Evolutionary conservation across 805 yeast species (phyloP).

Genomic region (Wickerhamomyces alni): DNA sequence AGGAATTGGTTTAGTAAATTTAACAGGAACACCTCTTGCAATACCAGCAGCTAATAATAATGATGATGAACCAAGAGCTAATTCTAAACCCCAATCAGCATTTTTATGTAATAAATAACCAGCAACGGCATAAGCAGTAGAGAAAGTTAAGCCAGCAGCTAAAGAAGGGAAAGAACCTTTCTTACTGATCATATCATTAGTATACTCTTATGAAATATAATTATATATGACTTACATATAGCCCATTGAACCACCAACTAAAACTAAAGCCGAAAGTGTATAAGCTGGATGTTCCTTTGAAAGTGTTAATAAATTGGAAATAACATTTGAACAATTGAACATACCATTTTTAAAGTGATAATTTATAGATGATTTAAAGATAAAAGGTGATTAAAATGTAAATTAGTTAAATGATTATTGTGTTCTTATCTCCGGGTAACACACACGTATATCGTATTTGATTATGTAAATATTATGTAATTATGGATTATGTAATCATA

Average conservation of each 20-base stretch:
- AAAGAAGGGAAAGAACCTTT: constrained; percentile 72
- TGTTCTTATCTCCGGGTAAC: too few species aligned
- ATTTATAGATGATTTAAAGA: too few species aligned
- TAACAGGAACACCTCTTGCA: constrained; percentile 57
- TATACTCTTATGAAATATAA: not conserved
- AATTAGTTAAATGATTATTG: too few species aligned
- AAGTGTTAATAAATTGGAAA: not conserved
- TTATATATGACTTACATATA: constrained; percentile 33
- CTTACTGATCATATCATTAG: constrained; percentile 4
- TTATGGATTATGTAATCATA: too few species aligned
- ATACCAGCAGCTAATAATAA: constrained; percentile 65
- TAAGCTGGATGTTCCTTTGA: constrained; percentile 70
- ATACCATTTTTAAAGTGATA: not conserved
- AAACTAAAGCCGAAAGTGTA: constrained; percentile 62
- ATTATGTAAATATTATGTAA: too few species aligned
- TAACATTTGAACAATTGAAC: not conserved
- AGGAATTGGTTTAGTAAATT: constrained; percentile 73
- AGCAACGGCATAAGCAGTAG: constrained; percentile 56
- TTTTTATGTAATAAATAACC: constrained; percentile 72
- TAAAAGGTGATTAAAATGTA: too few species aligned
- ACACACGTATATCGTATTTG: too few species aligned
- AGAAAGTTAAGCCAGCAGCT: constrained; percentile 63
- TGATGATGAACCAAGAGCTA: constrained; percentile 69
- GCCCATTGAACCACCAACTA: constrained; percentile 69
- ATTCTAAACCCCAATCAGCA: constrained; percentile 73